These are phyloP conservation scores for Globisporangium lucens DNA, from an alignment of 352 stramenopile species.

Conservation along the genomic window DNA sequence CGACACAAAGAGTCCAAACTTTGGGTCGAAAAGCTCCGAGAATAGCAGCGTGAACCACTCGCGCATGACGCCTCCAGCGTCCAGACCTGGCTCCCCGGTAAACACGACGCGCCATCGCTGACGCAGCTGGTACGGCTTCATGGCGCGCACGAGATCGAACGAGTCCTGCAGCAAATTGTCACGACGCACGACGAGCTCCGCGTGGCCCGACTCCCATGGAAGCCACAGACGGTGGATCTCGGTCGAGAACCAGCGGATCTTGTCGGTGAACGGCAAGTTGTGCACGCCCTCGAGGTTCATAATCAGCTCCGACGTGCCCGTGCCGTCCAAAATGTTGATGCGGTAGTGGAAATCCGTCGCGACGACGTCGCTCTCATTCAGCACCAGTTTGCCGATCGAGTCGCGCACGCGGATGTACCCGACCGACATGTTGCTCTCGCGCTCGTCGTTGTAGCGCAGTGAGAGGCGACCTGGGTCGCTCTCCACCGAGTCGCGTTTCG, in stretches of 20 bases:
- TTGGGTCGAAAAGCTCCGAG: slow-evolving; percentile 75
- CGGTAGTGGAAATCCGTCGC: slow-evolving; percentile 79
- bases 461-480: slow-evolving; percentile 46
- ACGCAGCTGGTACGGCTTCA: slow-evolving; percentile 82
- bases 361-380: slow-evolving; percentile 82
- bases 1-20: slow-evolving; percentile 73
- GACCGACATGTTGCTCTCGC: slow-evolving; percentile 61
- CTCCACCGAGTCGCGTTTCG: slow-evolving; percentile 46
- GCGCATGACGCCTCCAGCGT: slow-evolving; percentile 86
- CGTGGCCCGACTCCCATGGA: slow-evolving; percentile 80
- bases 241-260: slow-evolving; percentile 82
- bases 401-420: slow-evolving; percentile 80
- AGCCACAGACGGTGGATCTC: slow-evolving; percentile 78
- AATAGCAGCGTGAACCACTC: slow-evolving; percentile 90
- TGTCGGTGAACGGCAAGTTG: slow-evolving; percentile 73
- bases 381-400: slow-evolving; percentile 56
- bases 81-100: slow-evolving; percentile 76
- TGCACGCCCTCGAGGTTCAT: slow-evolving; percentile 84
- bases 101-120: slow-evolving; percentile 86
- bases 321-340: slow-evolving; percentile 75
- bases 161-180: slow-evolving; percentile 86
- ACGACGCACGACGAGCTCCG: slow-evolving; percentile 72
- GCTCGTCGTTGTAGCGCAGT: slow-evolving; percentile 42
- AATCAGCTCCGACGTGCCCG: slow-evolving; percentile 68
- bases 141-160: slow-evolving; percentile 68